phyloP scores from a whole-genome alignment of 2,329 filamentous ascomycete genomes.

The Rugonectria rugulosa region DNA sequence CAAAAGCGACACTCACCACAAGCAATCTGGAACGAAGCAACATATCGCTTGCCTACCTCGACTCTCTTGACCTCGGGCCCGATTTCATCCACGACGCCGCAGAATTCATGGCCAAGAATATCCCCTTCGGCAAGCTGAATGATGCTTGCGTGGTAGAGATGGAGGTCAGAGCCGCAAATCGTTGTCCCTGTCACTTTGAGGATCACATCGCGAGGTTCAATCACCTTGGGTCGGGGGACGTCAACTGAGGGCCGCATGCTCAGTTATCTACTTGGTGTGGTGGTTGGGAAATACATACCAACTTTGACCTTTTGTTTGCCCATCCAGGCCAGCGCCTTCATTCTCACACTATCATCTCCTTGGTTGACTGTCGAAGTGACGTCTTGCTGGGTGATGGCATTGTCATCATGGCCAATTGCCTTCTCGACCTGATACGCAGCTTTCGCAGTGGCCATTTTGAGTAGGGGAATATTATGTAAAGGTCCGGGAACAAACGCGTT shows the following conservation, averaged over 20 bases:
- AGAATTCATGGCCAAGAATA: constrained; percentile 72
- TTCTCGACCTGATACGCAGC: constrained; percentile 74
- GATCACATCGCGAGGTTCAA: constrained; percentile 80
- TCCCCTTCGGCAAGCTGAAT: constrained; percentile 69
- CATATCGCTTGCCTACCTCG: constrained; percentile 72
- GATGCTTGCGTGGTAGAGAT: constrained; percentile 63
- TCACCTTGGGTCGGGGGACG: constrained; percentile 72
- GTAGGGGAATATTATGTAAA: too few relatives aligned
- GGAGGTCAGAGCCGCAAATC: constrained; percentile 66
- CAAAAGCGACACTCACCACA: constrained; percentile 78
- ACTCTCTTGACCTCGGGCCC: constrained; percentile 63
- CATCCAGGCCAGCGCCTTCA: constrained; percentile 85
- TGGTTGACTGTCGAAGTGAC: constrained; percentile 64
- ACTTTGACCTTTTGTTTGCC: constrained; percentile 82
- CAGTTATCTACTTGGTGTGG: background rate
- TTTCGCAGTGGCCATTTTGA: constrained; percentile 54
- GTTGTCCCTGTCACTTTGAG: constrained; percentile 75
- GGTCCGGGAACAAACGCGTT: too few relatives aligned
- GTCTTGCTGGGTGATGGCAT: constrained; percentile 72
- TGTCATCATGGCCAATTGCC: constrained; percentile 71
- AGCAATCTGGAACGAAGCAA: constrained; percentile 88
- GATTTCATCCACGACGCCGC: constrained; percentile 61
- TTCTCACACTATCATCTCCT: constrained; percentile 64
- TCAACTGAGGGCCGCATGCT: constrained; percentile 56
- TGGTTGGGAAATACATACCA: constrained; percentile 45